phyloP scores from a whole-genome alignment of 2,329 filamentous ascomycete genomes.

The Nigrograna mackinnonii region DNA sequence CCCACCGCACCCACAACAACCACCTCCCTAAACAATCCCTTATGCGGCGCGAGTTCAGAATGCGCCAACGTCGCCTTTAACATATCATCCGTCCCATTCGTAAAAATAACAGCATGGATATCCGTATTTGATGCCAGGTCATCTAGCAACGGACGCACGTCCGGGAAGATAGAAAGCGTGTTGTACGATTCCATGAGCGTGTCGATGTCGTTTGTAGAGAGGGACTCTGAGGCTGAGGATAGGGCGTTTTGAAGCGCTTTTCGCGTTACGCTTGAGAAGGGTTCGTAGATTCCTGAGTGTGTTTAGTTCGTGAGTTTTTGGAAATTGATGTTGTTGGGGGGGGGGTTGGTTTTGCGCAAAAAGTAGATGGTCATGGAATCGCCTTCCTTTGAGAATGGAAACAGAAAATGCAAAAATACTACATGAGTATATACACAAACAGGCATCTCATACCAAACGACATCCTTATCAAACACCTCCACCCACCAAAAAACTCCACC shows the following conservation, averaged over 20 bases:
- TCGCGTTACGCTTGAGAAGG: constrained; percentile 66
- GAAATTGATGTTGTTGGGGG: neutral
- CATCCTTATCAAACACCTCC: too few relatives aligned
- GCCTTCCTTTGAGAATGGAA: too few relatives aligned
- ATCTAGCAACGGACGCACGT: constrained; percentile 60
- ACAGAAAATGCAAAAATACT: too few relatives aligned
- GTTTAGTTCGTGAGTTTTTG: constrained; percentile 1
- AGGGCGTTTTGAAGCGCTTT: constrained; percentile 67
- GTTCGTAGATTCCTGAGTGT: constrained; percentile 59
- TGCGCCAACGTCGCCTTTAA: constrained; percentile 61
- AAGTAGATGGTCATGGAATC: too few relatives aligned
- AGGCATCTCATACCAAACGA: too few relatives aligned
- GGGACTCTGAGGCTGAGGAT: constrained; percentile 55
- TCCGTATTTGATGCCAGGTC: constrained; percentile 16
- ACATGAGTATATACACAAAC: too few relatives aligned
- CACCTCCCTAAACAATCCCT: constrained; percentile 51
- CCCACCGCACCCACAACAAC: constrained; percentile 64
- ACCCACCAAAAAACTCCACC: too few relatives aligned
- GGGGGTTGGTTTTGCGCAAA: neutral
- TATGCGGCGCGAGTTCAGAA: constrained; percentile 58
- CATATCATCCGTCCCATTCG: constrained; percentile 70
- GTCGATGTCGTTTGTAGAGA: constrained; percentile 50
- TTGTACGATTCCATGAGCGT: constrained; percentile 68
- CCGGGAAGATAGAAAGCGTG: constrained; percentile 65
- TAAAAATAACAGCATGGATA: constrained; percentile 63